These are phyloP conservation scores for Cryphonectria japonica DNA, from an alignment of 2,329 filamentous ascomycete species.

Conservation along the genomic window DNA sequence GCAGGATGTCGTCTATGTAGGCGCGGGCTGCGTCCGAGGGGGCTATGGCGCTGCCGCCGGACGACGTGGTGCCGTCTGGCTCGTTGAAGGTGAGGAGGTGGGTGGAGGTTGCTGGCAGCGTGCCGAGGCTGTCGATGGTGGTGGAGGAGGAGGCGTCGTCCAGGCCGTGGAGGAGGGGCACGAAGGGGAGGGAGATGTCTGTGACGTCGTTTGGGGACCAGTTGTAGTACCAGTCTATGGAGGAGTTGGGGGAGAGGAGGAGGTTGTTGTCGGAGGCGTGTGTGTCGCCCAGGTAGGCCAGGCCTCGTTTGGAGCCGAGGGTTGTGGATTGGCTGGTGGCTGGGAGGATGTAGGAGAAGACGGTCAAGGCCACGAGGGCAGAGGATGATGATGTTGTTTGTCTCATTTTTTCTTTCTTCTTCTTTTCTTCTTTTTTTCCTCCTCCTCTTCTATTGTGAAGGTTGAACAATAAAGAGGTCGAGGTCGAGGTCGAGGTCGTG, in stretches of 20 bases:
- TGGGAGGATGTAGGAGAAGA: neutral
- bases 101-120: conserved; percentile 40
- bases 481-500: too few relatives aligned
- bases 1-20: conserved; percentile 44
- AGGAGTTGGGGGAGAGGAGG: conserved; percentile 42
- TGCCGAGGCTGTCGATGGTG: conserved; percentile 35
- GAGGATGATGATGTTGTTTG: neutral
- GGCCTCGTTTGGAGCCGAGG: conserved; percentile 35
- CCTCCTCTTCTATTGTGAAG: neutral
- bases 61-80: conserved; percentile 44
- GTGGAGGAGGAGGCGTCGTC: conserved; percentile 38
- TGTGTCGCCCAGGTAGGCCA: conserved; percentile 34
- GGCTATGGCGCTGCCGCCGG: conserved; percentile 44
- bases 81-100: conserved; percentile 48
- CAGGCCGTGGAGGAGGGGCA: conserved; percentile 45
- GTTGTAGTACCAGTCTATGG: conserved; percentile 48
- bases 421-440: too few relatives aligned
- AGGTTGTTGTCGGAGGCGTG: conserved; percentile 40
- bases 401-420: neutral
- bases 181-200: conserved; percentile 38
- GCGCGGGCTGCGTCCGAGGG: conserved; percentile 43
- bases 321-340: conserved; percentile 5
- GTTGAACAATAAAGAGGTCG: neutral
- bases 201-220: conserved; percentile 42
- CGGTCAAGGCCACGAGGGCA: neutral